Evolutionary conservation across 305 asterid species (phyloP).

Genomic region (Fraxinus nigra): DNA sequence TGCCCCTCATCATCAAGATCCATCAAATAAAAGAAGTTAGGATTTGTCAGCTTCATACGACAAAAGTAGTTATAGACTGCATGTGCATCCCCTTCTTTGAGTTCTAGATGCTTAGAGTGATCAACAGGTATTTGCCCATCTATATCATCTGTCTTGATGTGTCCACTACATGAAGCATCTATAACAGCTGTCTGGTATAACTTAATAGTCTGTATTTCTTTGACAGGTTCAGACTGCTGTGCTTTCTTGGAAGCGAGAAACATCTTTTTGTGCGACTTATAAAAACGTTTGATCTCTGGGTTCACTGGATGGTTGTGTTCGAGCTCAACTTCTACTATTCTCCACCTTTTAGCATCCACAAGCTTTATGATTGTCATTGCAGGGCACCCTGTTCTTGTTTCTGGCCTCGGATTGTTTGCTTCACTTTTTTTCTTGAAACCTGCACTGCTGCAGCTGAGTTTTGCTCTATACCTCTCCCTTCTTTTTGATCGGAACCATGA

Average conservation of each 20-base stretch:
- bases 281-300: slow-evolving; percentile 56
- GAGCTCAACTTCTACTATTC: slow-evolving; percentile 58
- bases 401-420: slow-evolving; percentile 61
- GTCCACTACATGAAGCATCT: slow-evolving; percentile 31
- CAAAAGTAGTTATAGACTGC: slow-evolving; percentile 59
- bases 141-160: slow-evolving; percentile 31
- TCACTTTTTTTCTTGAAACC: slow-evolving; percentile 68
- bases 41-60: slow-evolving; percentile 59
- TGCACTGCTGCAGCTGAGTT: slow-evolving; percentile 64
- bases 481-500: slow-evolving; percentile 66
- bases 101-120: slow-evolving; percentile 44
- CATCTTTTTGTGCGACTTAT: slow-evolving; percentile 61
- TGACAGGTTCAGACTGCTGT: slow-evolving; percentile 36
- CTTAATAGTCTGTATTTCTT: slow-evolving; percentile 61
- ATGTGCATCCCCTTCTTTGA: slow-evolving; percentile 57
- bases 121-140: slow-evolving; percentile 24
- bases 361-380: slow-evolving; percentile 61
- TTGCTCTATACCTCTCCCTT: slow-evolving; percentile 62
- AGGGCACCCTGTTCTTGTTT: slow-evolving; percentile 70
- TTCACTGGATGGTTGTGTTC: slow-evolving; percentile 61
- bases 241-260: slow-evolving; percentile 39
- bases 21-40: slow-evolving; percentile 53
- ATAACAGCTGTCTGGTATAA: slow-evolving; percentile 36
- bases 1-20: slow-evolving; percentile 55
- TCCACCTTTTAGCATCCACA: slow-evolving; percentile 58